Evolutionary conservation across 495 filamentous ascomycete genomes (phyloP), one percentile per base, ranked within the genome.

Genomic region (Extremus antarcticus): DNA sequence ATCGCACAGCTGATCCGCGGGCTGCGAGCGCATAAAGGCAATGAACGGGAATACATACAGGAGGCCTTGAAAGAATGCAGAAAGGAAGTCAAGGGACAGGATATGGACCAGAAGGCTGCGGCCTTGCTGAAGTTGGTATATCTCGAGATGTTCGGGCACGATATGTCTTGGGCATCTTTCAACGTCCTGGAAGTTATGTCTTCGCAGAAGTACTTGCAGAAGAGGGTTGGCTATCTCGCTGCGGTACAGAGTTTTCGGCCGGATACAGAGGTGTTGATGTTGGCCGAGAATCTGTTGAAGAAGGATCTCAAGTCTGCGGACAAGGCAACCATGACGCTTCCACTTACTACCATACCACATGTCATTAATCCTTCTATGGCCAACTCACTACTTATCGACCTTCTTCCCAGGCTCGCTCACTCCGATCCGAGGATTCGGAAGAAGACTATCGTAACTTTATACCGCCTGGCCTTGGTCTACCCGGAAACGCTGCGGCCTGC

Each of bases 111-210:
- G 68, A 98, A 98, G 74, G 88, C 92, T 11, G 96, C 90, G 10
- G 94, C 92, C 39, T 76, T 97, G 29, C 72, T 98, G 62, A 98
- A 98, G 72, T 76, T 98, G 53, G 83, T 94, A 38, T 98, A 98
- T 66, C 78, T 98, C 56, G 92, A 98, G 68, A 98, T 98, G 92
- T 89, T 95, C 65, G 92, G 92, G 11, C 87, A 98, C 65, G 92
- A 98, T 71, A 98, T 98, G 92, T 96, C 92, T 0, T 98, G 92
- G 92, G 92, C 94, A 19, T 88, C 89, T 9, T 98, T 98, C 68
- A 87, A 97, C 68, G 92, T 96, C 13, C 83, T 98, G 29, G 92
- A 98, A 71, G 92, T 98, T 68, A 98, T 98, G 92, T 94, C 90
- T 21, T 92, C 87, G 4, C 70, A 83, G 16, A 96, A 95, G 68